Evolutionary conservation across 2,329 filamentous ascomycete genomes (phyloP).

Genomic region (Furcasterigmium sp.): DNA sequence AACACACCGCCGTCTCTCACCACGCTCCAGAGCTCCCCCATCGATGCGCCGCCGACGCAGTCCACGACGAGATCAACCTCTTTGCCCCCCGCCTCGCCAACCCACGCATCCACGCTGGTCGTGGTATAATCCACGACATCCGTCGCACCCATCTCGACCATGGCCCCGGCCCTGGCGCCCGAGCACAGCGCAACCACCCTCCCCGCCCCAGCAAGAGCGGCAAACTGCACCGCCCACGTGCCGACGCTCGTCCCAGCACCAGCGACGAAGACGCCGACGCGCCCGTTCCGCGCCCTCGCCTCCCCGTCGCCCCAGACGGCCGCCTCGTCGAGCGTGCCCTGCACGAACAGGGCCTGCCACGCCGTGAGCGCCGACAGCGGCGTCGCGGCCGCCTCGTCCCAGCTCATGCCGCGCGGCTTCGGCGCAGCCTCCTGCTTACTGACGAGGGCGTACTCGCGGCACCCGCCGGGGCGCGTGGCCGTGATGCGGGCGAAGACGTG

Average conservation of each 20-base stretch:
- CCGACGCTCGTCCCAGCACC: slow-evolving; percentile 33
- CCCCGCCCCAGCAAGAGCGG: slow-evolving; percentile 24
- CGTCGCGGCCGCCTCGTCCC: slow-evolving; percentile 28
- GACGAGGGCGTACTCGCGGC: slow-evolving; percentile 26
- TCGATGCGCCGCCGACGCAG: slow-evolving; percentile 27
- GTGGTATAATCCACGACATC: slow-evolving; percentile 69
- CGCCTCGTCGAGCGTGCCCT: slow-evolving; percentile 22
- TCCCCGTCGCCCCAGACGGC: slow-evolving; percentile 20
- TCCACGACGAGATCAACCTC: slow-evolving; percentile 29
- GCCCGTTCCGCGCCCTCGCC: slow-evolving; percentile 19
- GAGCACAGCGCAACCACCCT: slow-evolving; percentile 28
- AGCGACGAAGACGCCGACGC: slow-evolving; percentile 29
- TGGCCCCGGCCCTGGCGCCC: slow-evolving; percentile 20
- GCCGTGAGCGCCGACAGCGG: slow-evolving; percentile 35
- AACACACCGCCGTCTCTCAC: slow-evolving; percentile 27
- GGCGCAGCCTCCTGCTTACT: slow-evolving; percentile 23
- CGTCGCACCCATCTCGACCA: slow-evolving; percentile 33
- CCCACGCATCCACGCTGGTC: slow-evolving; percentile 48
- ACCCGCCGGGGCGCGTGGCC: slow-evolving; percentile 19
- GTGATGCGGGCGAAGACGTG: slow-evolving; percentile 26
- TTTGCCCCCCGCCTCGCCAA: slow-evolving; percentile 12
- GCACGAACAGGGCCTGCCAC: slow-evolving; percentile 29
- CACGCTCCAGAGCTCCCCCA: slow-evolving; percentile 25
- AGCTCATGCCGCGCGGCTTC: slow-evolving; percentile 23
- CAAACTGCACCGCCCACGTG: slow-evolving; percentile 32